phyloP scores from a whole-genome alignment of 1,284 basidiomycete genomes.

The Rhodotorula sp. region DNA sequence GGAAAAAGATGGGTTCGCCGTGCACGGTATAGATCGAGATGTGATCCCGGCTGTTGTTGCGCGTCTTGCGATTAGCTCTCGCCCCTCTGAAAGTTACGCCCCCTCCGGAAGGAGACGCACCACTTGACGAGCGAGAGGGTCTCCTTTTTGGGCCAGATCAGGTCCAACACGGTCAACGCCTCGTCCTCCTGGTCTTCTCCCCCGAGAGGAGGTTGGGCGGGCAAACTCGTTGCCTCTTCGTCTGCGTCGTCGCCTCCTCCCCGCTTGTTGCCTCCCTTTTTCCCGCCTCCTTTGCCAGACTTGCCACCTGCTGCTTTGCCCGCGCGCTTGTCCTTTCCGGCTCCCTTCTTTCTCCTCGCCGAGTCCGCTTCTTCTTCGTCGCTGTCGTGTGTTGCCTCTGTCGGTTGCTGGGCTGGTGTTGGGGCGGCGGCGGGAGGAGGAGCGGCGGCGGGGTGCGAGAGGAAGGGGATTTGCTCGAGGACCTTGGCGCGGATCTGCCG shows the following conservation, averaged over 20 bases:
- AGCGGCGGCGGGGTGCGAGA: slow-evolving; percentile 46
- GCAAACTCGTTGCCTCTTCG: slow-evolving; percentile 2
- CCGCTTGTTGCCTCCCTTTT: slow-evolving; percentile 38
- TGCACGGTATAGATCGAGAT: slow-evolving; percentile 88
- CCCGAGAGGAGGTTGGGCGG: slow-evolving; percentile 24
- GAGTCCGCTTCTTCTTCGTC: slow-evolving; percentile 47
- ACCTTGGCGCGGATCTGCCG: slow-evolving; percentile 78
- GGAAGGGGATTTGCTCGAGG: slow-evolving; percentile 78
- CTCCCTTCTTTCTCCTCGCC: slow-evolving; percentile 49
- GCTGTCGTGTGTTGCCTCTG: slow-evolving; percentile 5
- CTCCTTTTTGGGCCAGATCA: slow-evolving; percentile 99
- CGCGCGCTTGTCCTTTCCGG: slow-evolving; percentile 50
- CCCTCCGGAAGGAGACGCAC: slow-evolving; percentile 59
- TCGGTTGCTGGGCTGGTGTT: not conserved
- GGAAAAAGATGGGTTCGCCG: slow-evolving; percentile 87
- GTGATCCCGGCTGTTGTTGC: slow-evolving; percentile 88
- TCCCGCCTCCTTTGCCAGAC: slow-evolving; percentile 41
- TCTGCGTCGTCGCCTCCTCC: slow-evolving; percentile 33
- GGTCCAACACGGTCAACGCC: slow-evolving; percentile 71
- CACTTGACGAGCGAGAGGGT: slow-evolving; percentile 88
- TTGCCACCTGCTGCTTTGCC: slow-evolving; percentile 46
- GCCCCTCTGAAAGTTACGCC: too few species aligned
- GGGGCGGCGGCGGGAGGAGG: slow-evolving; percentile 5
- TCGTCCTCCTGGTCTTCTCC: slow-evolving; percentile 39
- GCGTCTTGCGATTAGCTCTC: too few species aligned